phyloP scores from a whole-genome alignment of 75 land plant genomes.

The Sequoia sempervirens region DNA sequence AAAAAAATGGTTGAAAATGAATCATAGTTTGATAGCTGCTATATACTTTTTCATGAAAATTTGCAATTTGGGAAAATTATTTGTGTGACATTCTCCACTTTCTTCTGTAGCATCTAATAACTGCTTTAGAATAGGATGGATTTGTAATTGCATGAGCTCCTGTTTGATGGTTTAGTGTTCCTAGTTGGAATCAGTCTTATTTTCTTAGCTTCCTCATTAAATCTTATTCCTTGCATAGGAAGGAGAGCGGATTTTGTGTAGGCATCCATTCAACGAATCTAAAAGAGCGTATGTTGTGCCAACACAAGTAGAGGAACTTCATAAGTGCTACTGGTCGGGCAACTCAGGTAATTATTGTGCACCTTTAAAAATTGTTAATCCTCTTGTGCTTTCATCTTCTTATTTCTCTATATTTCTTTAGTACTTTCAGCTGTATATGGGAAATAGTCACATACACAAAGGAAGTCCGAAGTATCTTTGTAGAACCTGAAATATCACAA shows the following conservation, averaged over 20 bases:
- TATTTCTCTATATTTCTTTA: not conserved
- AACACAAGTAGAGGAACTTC: slow-evolving; percentile 80
- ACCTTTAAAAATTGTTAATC: not conserved
- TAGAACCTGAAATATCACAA: not conserved
- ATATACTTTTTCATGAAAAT: not conserved
- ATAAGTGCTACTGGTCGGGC: slow-evolving; percentile 92
- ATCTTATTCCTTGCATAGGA: slow-evolving; percentile 33
- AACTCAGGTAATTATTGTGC: slow-evolving; percentile 42
- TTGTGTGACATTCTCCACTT: not conserved
- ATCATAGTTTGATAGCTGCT: not conserved
- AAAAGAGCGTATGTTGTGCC: slow-evolving; percentile 96
- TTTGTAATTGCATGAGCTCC: not conserved
- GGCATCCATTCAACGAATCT: slow-evolving; percentile 94
- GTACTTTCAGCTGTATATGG: not conserved
- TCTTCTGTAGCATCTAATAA: not conserved
- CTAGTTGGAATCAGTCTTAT: not conserved
- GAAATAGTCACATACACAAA: not conserved
- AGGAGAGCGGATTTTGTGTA: slow-evolving; percentile 79
- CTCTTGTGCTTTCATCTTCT: not conserved
- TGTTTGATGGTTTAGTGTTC: not conserved
- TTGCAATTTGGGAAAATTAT: not conserved
- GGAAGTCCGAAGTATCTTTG: not conserved
- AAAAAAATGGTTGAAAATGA: not conserved
- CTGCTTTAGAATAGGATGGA: not conserved
- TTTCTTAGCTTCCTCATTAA: not conserved